Evolutionary conservation across 169 alveolate species (phyloP), one percentile per base, ranked within the genome.

Genomic region (Plasmodium knowlesi): DNA sequence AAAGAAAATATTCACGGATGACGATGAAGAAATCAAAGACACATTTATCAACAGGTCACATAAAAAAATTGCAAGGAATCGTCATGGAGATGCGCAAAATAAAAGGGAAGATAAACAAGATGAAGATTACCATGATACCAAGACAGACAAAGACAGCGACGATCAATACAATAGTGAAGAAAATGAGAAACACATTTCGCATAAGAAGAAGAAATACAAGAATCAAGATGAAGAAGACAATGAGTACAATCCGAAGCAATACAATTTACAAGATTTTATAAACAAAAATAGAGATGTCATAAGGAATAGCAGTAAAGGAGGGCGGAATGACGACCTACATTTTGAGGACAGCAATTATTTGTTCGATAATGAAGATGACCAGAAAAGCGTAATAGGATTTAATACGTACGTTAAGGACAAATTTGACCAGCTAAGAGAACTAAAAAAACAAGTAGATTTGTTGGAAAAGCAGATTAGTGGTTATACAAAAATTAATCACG

Each of bases 241-340:
- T 57, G 50, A 37, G 32, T 89, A 89, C 83, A 79, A 89, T 22
- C 82, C 89, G 16, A 89, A 89, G 74, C 73, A 79, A 79, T 89
- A 89, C 67, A 89, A 79, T 79, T 14, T 89, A 25, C 90, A 89
- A 30, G 71, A 89, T 78, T 89, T 89, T 73, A 89, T 89, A 37
- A 89, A 89, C 46, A 89, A 89, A 89, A 89, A 89, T 67, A 89
- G 39, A 89, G 94, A 79, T 39, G 93, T 86, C n/a, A 67, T 89
- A 79, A 2, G 46, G 50, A 80, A 39, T 89, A 34, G 72, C 32
- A 89, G 34, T n/a, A 53, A 67, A 37, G 72, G 76, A 4, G 53
- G 39, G 22, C 8, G 37, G 9, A 12, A 50, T 50, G 28, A 1
- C 3, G 76, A 67, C n/a, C 37, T 16, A 19, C 32, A 22, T 82